These are phyloP conservation scores for Ananas comosus DNA, from an alignment of 176 grass and related monocot species.

Conservation along the genomic window DNA sequence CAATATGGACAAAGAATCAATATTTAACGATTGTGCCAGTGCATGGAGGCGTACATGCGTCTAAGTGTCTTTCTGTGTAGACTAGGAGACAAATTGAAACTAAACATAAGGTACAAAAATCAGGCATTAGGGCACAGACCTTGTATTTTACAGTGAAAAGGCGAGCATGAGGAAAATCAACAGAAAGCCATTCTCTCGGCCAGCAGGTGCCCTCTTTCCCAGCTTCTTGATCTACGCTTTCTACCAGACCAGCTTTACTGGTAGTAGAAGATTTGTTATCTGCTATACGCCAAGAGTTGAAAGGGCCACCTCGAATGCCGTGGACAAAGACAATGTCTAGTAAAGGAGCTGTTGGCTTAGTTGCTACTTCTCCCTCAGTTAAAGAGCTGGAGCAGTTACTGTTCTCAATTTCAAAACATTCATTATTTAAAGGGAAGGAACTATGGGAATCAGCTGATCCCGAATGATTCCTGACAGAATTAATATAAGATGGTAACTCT, in stretches of 20 bases:
- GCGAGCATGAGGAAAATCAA: conserved; percentile 84
- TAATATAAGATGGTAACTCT: conserved; percentile 48
- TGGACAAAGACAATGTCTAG: conserved; percentile 93
- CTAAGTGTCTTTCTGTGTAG: too few relatives aligned
- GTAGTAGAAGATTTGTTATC: conserved; percentile 96
- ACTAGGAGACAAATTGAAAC: not conserved
- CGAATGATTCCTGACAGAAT: conserved; percentile 34
- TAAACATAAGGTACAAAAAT: not conserved
- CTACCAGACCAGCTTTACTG: conserved; percentile 76
- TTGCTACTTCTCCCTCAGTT: conserved; percentile 5
- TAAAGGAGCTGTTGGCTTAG: conserved; percentile 18
- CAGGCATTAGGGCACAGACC: conserved; percentile 37
- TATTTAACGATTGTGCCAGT: too few relatives aligned
- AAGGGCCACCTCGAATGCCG: conserved; percentile 84
- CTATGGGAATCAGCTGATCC: not conserved
- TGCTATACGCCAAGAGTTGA: conserved; percentile 97
- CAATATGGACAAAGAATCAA: not conserved
- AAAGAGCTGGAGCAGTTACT: conserved; percentile 21
- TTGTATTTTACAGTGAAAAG: conserved; percentile 91
- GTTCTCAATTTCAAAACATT: not conserved
- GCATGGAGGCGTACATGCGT: too few relatives aligned
- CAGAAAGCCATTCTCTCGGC: conserved; percentile 91
- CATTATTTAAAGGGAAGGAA: conserved; percentile 7
- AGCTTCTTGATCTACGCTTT: conserved; percentile 90
- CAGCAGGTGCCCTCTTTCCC: conserved; percentile 95